These are phyloP conservation scores for Phycomyces nitens DNA, from an alignment of 192 early-diverging fungal species.

Conservation along the genomic window DNA sequence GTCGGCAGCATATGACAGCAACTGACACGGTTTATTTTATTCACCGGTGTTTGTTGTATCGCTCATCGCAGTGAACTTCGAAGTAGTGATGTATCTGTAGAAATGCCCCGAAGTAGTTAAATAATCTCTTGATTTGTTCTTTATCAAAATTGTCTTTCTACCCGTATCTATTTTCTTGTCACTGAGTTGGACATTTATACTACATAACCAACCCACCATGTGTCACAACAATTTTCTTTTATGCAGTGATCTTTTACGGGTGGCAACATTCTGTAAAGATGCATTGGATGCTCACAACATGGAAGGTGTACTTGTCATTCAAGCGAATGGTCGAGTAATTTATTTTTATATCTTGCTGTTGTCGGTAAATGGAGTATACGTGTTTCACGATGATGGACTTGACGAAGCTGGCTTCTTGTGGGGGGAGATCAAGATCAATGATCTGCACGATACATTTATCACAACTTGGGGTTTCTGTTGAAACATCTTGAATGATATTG, in stretches of 20 bases:
- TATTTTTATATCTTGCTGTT: slow-evolving; percentile 10
- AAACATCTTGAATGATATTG: slow-evolving; percentile 16
- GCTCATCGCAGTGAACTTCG: too few species aligned
- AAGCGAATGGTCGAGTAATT: slow-evolving; percentile 4
- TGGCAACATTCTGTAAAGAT: slow-evolving; percentile 11
- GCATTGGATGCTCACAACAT: slow-evolving; percentile 14
- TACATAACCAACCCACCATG: too few species aligned
- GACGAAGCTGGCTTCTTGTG: slow-evolving; percentile 10
- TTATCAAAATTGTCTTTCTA: too few species aligned
- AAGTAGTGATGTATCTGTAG: too few species aligned
- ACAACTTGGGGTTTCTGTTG: neutral
- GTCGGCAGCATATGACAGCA: slow-evolving; percentile 4
- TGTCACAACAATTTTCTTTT: slow-evolving; percentile 2
- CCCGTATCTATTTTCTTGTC: too few species aligned
- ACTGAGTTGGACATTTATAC: too few species aligned
- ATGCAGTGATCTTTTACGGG: slow-evolving; percentile 10
- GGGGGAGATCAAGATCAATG: slow-evolving; percentile 9
- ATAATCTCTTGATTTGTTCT: too few species aligned
- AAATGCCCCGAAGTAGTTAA: too few species aligned
- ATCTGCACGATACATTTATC: slow-evolving; percentile 10
- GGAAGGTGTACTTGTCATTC: slow-evolving; percentile 6
- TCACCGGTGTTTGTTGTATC: too few species aligned
- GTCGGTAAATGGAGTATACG: slow-evolving; percentile 6
- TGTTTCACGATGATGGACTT: slow-evolving; percentile 10
- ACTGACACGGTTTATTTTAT: too few species aligned